Evolutionary conservation across 2,329 filamentous ascomycete genomes (phyloP), one percentile per base, ranked within the genome.

Genomic region (Acrodontium crateriforme): DNA sequence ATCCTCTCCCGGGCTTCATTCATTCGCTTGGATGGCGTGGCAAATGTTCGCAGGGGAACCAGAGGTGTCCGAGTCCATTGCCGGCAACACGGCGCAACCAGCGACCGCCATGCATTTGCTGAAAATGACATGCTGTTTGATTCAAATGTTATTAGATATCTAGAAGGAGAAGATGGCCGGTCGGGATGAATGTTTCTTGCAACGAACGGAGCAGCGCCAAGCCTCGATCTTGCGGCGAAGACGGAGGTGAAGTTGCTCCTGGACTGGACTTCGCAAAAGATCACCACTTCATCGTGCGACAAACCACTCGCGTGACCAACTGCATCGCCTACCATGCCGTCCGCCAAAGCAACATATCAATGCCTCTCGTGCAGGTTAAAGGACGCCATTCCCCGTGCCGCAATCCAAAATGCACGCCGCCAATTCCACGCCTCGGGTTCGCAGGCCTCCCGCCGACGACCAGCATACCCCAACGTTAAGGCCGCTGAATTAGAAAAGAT

Each of bases 381-480:
- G 25, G 32, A 35, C 6, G 29, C 32, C 18, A 27, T 42, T 19
- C 24, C 28, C 13, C 32, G 30, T 3, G 18, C 31, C 23, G 35
- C 32, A 28, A 37, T 22, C 25, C 25, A 18, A 21, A 37, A 35
- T 18, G 27, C 32, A 6, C 46, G 52, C 31, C 54, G 54, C 40
- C 54, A 58, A 35, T 50, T 54, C 34, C 59, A 60, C 50, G 50
- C 54, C 39, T 49, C 53, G 15, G 54, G 53, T 22, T 37, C 55
- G 27, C 35, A 49, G 11, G 37, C 50, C 23, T 52, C 51, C 18
- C 56, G 59, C 35, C 49, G 52, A 35, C 50, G 54, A 34, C 53
- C 56, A 16, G 50, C 54, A 37, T 61, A 58, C 34, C 50, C 56
- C 24, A 59, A 51, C 32, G 53, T 63, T 48, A 61, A 58, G 32